A percentile compares a stretch with the other conserved stretches of the same genome.
Evolutionary conservation across 2,329 filamentous ascomycete species (phyloP).

Genomic region (Pseudogymnoascus sp.): DNA sequence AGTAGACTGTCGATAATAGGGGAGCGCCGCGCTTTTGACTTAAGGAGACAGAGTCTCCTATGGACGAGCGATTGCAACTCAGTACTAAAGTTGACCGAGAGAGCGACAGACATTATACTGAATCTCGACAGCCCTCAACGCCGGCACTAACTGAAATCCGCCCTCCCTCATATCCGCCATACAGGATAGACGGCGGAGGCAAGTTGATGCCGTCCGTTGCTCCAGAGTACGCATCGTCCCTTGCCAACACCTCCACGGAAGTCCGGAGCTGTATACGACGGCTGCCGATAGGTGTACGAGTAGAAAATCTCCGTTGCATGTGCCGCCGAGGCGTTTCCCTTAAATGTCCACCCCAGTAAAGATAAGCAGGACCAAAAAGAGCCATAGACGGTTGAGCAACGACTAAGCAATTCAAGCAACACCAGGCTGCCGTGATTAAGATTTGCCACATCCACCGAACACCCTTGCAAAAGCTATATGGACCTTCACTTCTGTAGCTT

Average conservation of each 20-base stretch:
- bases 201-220: background rate
- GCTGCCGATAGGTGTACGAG: background rate
- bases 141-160: background rate
- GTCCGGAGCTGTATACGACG: background rate
- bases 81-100: background rate
- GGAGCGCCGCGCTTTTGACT: background rate
- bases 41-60: background rate
- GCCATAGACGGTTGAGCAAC: background rate
- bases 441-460: background rate
- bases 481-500: background rate
- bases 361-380: background rate
- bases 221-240: background rate
- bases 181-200: background rate
- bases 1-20: too few species aligned
- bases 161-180: background rate
- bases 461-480: background rate
- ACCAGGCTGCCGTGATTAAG: background rate
- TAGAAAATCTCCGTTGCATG: background rate
- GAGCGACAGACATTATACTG: background rate
- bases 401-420: background rate
- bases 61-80: background rate
- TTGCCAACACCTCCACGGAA: background rate
- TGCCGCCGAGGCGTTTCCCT: background rate
- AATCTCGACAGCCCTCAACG: background rate
- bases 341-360: background rate